Percentiles rank a stretch among this genome's conserved stretches.
Conservation (phyloP, 805 yeast genomes). For the Myxozyma vanderwaltii region DNA sequence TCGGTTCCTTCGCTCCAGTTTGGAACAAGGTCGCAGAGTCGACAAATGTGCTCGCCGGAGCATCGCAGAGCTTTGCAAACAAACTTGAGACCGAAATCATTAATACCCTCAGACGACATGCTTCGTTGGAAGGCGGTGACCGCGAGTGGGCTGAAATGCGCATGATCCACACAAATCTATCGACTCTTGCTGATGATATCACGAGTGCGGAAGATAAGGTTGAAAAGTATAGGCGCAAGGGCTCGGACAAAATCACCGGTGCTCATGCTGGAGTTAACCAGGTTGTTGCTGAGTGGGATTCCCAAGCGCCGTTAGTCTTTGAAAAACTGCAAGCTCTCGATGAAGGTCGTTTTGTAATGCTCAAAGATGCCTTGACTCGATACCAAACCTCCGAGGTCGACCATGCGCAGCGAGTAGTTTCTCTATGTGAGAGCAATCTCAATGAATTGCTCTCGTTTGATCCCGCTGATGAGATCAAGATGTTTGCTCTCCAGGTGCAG, state of each 20-base stretch:
- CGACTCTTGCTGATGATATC: slow-evolving; percentile 49
- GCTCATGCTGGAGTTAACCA: slow-evolving; percentile 51
- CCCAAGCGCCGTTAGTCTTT: slow-evolving; percentile 74
- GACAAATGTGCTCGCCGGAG: slow-evolving; percentile 40
- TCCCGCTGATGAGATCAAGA: slow-evolving; percentile 59
- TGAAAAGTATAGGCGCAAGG: slow-evolving; percentile 42
- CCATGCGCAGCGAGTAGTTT: slow-evolving; percentile 49
- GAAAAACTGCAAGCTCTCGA: slow-evolving; percentile 76
- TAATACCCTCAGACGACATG: slow-evolving; percentile 47
- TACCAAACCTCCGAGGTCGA: slow-evolving; percentile 65
- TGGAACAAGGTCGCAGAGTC: slow-evolving; percentile 38
- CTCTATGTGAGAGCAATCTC: slow-evolving; percentile 62
- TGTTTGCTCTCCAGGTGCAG: slow-evolving; percentile 49
- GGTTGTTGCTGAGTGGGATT: slow-evolving; percentile 56
- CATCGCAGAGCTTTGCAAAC: slow-evolving; percentile 42
- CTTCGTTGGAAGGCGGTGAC: slow-evolving; percentile 49
- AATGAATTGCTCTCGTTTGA: slow-evolving; percentile 65
- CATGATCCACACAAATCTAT: slow-evolving; percentile 48
- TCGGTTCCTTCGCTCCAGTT: slow-evolving; percentile 39
- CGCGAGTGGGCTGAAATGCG: slow-evolving; percentile 58
- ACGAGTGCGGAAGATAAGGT: slow-evolving; percentile 49
- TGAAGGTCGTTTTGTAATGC: slow-evolving; percentile 57
- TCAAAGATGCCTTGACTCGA: slow-evolving; percentile 67
- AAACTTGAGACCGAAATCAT: slow-evolving; percentile 46
- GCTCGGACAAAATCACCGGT: slow-evolving; percentile 44